phyloP scores from a whole-genome alignment of 371 early-diverging fungal species.

The Haplosporangium sp. region DNA sequence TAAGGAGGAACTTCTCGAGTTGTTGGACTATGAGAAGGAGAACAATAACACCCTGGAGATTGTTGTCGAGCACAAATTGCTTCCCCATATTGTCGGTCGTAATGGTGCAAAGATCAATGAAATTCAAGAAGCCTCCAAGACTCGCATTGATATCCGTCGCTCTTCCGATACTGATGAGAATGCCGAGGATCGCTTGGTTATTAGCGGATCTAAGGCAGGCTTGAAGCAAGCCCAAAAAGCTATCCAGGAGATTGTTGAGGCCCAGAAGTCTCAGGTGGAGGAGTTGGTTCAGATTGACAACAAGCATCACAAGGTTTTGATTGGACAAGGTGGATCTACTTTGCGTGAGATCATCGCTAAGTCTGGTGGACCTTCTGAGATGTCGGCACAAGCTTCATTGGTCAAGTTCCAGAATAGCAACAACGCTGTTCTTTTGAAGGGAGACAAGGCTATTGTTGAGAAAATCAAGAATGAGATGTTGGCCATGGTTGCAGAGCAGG shows the following conservation, averaged over 20 bases:
- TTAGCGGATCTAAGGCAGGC: conserved; percentile 72
- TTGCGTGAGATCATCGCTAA: conserved; percentile 75
- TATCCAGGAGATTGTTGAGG: conserved; percentile 65
- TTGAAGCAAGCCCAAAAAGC: conserved; percentile 62
- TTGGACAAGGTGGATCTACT: conserved; percentile 80
- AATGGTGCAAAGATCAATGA: conserved; percentile 74
- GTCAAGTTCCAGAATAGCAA: conserved; percentile 67
- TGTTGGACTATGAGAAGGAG: conserved; percentile 82
- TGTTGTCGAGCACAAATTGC: conserved; percentile 64
- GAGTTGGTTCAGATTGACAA: conserved; percentile 66
- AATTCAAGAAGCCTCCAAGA: conserved; percentile 71
- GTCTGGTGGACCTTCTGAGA: conserved; percentile 70
- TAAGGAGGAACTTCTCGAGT: conserved; percentile 80
- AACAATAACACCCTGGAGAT: conserved; percentile 67
- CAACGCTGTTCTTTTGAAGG: conserved; percentile 64
- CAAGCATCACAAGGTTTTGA: conserved; percentile 80
- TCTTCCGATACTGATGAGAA: conserved; percentile 35
- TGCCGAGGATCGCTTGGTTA: conserved; percentile 61
- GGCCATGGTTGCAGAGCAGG: conserved; percentile 62
- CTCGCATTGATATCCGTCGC: conserved; percentile 75
- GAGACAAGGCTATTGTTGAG: conserved; percentile 66
- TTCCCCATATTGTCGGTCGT: conserved; percentile 83
- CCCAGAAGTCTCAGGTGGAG: conserved; percentile 63
- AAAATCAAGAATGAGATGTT: conserved; percentile 63
- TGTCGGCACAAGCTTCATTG: conserved; percentile 57